Evolutionary conservation across 768 basidiomycete genomes (phyloP).

Genomic region (Mycena venus): DNA sequence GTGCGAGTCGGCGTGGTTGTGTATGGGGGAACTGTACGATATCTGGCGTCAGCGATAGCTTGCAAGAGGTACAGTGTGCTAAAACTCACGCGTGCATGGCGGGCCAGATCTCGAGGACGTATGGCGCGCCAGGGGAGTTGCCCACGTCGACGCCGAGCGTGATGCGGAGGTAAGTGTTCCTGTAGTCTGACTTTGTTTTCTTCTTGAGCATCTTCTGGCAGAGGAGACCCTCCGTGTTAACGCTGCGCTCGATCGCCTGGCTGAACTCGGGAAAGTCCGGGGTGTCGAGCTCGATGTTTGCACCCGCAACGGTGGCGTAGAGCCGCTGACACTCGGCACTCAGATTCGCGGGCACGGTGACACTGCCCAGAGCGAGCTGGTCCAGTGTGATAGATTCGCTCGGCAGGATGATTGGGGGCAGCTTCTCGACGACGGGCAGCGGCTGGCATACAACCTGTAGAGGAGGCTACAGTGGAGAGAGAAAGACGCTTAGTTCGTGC

Average conservation of each 20-base stretch:
- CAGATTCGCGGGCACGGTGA: conserved; percentile 35
- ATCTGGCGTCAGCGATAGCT: too few species aligned
- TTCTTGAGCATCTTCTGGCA: conserved; percentile 32
- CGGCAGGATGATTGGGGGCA: neutral
- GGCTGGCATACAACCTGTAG: neutral
- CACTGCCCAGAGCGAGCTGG: neutral
- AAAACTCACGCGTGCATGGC: conserved; percentile 20
- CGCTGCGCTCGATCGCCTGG: conserved; percentile 37
- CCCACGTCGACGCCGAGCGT: conserved; percentile 38
- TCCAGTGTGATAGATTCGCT: neutral
- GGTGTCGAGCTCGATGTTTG: conserved; percentile 33
- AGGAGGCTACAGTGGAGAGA: neutral
- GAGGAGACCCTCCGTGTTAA: conserved; percentile 32
- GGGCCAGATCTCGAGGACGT: conserved; percentile 42
- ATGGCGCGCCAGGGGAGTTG: conserved; percentile 40
- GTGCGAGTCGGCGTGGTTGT: conserved; percentile 38
- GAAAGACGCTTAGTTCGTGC: too few species aligned
- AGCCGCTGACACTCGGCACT: conserved; percentile 37
- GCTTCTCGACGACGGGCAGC: neutral
- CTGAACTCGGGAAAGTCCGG: conserved; percentile 39
- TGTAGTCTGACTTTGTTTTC: conserved; percentile 32
- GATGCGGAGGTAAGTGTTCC: conserved; percentile 38
- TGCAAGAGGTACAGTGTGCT: neutral
- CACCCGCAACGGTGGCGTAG: conserved; percentile 38
- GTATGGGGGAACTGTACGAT: conserved; percentile 31